Percentiles rank a stretch among this genome's conserved stretches.
Evolutionary conservation across 495 filamentous ascomycete species (phyloP).

Genomic region (Astrothelium subdiscretum): DNA sequence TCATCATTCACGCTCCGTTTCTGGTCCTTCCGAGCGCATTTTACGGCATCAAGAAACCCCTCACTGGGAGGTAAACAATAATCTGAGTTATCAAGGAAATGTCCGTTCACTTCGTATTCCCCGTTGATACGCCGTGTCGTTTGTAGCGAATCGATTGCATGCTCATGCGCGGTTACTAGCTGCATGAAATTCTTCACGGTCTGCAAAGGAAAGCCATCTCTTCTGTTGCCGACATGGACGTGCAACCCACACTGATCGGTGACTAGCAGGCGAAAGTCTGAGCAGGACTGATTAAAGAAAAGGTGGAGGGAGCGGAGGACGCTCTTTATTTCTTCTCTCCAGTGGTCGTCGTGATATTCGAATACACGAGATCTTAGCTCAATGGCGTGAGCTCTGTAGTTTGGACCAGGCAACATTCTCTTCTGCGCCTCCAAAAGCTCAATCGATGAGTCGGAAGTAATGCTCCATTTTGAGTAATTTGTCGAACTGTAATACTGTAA

Average conservation of each 20-base stretch:
- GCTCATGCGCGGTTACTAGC: conserved; percentile 31
- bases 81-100: not conserved
- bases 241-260: conserved; percentile 28
- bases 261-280: conserved; percentile 16
- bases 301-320: conserved; percentile 2
- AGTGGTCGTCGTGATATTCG: not conserved
- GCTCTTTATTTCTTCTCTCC: conserved; percentile 4
- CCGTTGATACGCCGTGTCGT: conserved; percentile 4
- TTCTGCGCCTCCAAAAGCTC: not conserved
- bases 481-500: not conserved
- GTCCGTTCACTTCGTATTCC: not conserved
- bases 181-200: conserved; percentile 25
- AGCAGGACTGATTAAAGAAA: not conserved
- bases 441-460: not conserved
- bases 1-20: no score
- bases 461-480: not conserved
- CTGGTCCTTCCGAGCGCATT: no score
- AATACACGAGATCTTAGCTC: conserved; percentile 7
- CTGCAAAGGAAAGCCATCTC: conserved; percentile 15
- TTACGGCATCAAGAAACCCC: no score
- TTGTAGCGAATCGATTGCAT: conserved; percentile 28
- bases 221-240: conserved; percentile 30
- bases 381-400: not conserved
- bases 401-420: not conserved
- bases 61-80: not conserved